These are phyloP conservation scores for Dipteronia dyeriana DNA, from an alignment of 345 rosid species.

Conservation along the genomic window DNA sequence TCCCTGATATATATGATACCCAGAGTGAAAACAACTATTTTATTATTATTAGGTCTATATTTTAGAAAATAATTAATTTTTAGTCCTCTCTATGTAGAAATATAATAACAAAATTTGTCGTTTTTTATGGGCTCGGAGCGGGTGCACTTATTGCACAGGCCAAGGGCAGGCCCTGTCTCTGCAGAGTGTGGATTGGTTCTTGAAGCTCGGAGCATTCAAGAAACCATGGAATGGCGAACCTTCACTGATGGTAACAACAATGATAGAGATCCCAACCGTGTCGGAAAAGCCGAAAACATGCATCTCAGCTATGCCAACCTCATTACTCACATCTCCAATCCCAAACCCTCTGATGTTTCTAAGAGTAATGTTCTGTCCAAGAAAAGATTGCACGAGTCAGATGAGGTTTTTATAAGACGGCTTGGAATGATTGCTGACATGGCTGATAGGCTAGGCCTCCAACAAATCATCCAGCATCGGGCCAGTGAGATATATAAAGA, in stretches of 20 bases:
- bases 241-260: constrained; percentile 18
- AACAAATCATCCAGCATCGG: background rate
- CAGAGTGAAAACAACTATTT: no score
- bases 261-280: constrained; percentile 24
- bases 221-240: constrained; percentile 17
- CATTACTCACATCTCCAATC: background rate
- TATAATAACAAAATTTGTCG: no score
- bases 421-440: constrained; percentile 10
- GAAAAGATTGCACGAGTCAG: background rate
- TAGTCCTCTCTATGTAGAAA: no score
- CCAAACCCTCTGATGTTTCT: background rate
- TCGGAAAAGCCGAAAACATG: background rate
- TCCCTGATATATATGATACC: no score
- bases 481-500: constrained; percentile 28
- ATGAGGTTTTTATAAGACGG: background rate
- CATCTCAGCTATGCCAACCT: constrained; percentile 7
- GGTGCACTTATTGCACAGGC: no score
- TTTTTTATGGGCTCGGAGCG: no score
- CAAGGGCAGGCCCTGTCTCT: no score
- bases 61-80: no score
- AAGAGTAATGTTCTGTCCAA: background rate
- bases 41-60: no score
- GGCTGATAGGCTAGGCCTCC: constrained; percentile 13
- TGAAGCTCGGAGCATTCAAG: background rate
- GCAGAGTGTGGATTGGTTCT: constrained; percentile 21